Evolutionary conservation across 225 moss, liverwort and hornwort species (phyloP), one percentile per base, ranked within the genome.

Genomic region (Ulota crispa): DNA sequence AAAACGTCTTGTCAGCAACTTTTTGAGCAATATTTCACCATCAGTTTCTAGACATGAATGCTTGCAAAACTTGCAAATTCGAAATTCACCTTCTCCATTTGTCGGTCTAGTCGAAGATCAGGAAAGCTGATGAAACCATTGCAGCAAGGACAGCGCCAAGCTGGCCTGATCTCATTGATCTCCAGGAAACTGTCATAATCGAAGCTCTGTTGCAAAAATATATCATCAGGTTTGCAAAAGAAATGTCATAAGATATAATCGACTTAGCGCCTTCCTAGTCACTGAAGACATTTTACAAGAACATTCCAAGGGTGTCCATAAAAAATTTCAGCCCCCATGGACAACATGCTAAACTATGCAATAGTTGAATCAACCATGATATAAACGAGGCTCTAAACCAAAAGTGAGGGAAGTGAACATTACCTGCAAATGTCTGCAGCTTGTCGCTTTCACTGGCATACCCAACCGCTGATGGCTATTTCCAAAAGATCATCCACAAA

Each of bases 91-190:
- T 92, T 87, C 74, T 90, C 88, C 94, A 99, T 96, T 70, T 87
- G 91, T 57, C 89, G 88, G 84, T 96, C 95, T 61, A 92, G 82
- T 87, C 92, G 92, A 82, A 99, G 78, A 64, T 95, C 93, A 31
- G 79, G 75, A 81, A 86, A 96, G 81, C 88, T 92, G 50, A 90
- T 91, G 85, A 80, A 76, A 75, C 89, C 75, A 72, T 94, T 94
- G 89, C 98, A 99, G 86, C 91, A 91, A 39, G 98, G 98, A 82
- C 98, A 99, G 53, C 98, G 94, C 98, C 98, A 99, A 39, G 93
- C 85, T 75, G 98, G 98, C 77, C 95, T 89, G 83, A 87, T 89
- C 73, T 92, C 92, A 85, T 99, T 99, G 75, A 99, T 95, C 80
- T 96, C 98, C 78, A 99, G 76, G 64, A 91, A 94, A 66, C 89